These are phyloP conservation scores for Cryptococcus sp. DNA, from an alignment of 1,284 basidiomycete genomes.

Conservation along the genomic window DNA sequence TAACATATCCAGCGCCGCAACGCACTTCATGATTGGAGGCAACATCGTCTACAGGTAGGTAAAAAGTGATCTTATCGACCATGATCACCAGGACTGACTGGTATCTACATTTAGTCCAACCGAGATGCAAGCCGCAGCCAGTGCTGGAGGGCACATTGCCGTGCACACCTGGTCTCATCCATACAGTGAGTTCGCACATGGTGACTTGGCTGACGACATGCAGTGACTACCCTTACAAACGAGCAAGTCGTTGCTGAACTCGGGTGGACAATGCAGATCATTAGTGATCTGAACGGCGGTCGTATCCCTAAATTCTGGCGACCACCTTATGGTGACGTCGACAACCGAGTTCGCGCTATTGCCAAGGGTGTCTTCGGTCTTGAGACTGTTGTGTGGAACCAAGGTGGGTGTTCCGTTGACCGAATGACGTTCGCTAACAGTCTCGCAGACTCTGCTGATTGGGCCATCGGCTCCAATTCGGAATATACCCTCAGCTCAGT, in stretches of 20 bases:
- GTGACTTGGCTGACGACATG: not conserved
- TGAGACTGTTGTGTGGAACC: conserved; percentile 51
- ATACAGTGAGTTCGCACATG: conserved; percentile 36
- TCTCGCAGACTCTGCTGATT: conserved; percentile 48
- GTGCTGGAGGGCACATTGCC: conserved; percentile 47
- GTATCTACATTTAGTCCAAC: conserved; percentile 23
- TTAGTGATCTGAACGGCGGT: conserved; percentile 49
- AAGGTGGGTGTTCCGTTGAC: conserved; percentile 19
- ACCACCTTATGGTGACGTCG: conserved; percentile 56
- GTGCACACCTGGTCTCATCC: conserved; percentile 60
- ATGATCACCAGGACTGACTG: conserved; percentile 13
- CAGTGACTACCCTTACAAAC: conserved; percentile 59
- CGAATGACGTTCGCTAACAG: not conserved
- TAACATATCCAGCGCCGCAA: conserved; percentile 56
- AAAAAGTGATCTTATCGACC: conserved; percentile 1
- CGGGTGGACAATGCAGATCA: conserved; percentile 56
- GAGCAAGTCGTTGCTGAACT: conserved; percentile 61
- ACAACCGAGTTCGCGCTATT: conserved; percentile 60
- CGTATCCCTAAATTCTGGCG: conserved; percentile 52
- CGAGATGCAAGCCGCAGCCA: conserved; percentile 28
- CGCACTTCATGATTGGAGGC: conserved; percentile 63
- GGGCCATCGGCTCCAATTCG: conserved; percentile 44
- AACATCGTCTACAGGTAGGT: conserved; percentile 38
- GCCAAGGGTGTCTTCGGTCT: conserved; percentile 54
- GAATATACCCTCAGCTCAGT: conserved; percentile 34